Evolutionary conservation across 2,329 filamentous ascomycete species (phyloP), one percentile per base, ranked within the genome.

Genomic region (Curvularia sp.): DNA sequence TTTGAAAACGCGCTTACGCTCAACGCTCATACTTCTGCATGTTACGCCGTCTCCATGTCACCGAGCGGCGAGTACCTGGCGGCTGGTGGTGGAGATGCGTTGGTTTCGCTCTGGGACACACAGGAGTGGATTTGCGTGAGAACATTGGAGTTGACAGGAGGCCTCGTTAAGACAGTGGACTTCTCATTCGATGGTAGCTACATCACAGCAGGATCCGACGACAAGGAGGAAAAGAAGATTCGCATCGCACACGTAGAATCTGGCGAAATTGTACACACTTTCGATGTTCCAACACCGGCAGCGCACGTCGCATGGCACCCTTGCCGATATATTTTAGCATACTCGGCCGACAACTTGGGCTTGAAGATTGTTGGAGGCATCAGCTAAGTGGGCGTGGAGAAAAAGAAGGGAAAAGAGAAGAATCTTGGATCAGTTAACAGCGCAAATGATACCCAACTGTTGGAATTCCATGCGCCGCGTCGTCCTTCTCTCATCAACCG

Each of bases 101-200:
- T 92, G 50, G 89, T 93, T 64, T 84, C 88, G 5, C 80, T 94
- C 3, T 94, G 90, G 88, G 90, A 93, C 69, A 93, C 90, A 3
- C 83, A 84, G 41, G 88, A 91, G 65, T 93, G 90, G 89, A 86
- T 91, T 55, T 93, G 90, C 71, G 85, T 88, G 69, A 84, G 88
- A 60, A 92, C 89, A 1, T 81, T 93, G 42, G 87, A 87, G 35
- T 83, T 85, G 66, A 89, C 91, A 80, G 83, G 84, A 9, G 89
- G 89, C 1, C 86, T 89, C 3, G 87, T 93, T 28, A 84, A 86
- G 69, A 90, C 86, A 71, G 82, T 93, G 56, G 88, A 89, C 70
- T 94, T 93, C 73, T 90, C 86, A 15, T 93, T 90, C 76, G 90
- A 93, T 68, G 90, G 91, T 1, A 88, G 86, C 69, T 94, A 88